Percentiles rank a stretch among this genome's conserved stretches.
These are phyloP conservation scores for Pachysandra terminalis DNA, from an alignment of 164 flowering plant species.

Conservation along the genomic window DNA sequence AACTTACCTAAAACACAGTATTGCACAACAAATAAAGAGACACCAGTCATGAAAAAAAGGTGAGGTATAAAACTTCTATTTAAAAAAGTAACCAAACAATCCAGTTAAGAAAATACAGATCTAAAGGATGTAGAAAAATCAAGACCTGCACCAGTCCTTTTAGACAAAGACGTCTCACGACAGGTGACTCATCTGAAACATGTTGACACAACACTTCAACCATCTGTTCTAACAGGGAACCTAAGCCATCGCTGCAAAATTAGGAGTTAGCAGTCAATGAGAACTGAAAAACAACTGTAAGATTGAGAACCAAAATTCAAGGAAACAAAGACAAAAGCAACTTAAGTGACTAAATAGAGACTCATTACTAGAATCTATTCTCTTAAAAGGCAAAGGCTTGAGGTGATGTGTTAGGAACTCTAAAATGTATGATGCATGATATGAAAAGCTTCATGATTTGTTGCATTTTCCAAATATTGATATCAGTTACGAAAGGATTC, in stretches of 20 bases:
- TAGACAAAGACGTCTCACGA: slow-evolving; percentile 86
- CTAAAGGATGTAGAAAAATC: slow-evolving; percentile 4
- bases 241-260: slow-evolving; percentile 68
- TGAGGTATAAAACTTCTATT: not conserved
- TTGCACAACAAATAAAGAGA: not conserved
- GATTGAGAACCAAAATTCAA: not conserved
- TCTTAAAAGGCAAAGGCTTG: no score
- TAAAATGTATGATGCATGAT: no score
- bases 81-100: not conserved
- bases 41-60: not conserved
- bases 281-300: slow-evolving; percentile 2
- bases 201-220: slow-evolving; percentile 81
- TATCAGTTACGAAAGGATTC: no score
- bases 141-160: slow-evolving; percentile 92
- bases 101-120: not conserved
- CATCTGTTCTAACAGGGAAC: slow-evolving; percentile 74
- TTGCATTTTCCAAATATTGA: no score
- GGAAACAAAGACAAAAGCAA: not conserved
- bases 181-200: slow-evolving; percentile 90
- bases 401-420: no score
- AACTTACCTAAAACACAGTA: not conserved
- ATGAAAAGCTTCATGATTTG: no score
- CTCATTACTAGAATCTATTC: not conserved
- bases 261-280: slow-evolving; percentile 7
- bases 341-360: not conserved